Evolutionary conservation across 257 asterid genomes (phyloP), one percentile per base, ranked within the genome.

Genomic region (Parsonsia alboflavescens): DNA sequence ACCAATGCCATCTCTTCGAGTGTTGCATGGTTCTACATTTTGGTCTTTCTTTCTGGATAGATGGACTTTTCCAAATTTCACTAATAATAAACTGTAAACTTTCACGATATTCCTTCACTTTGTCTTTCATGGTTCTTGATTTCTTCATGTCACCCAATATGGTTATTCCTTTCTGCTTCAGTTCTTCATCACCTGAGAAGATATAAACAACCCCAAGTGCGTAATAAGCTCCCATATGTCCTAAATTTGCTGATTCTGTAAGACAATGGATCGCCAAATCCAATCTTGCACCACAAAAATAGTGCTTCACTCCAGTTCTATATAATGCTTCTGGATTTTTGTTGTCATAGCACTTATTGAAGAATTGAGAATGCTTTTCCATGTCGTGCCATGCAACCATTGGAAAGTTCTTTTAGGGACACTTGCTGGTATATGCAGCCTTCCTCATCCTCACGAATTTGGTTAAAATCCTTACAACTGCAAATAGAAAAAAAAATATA

Each of bases 181-280:
- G 15, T 13, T 5, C 21, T 72, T 54, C 75, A 0, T 46, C 75
- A 0, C n/a, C 53, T 0, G 41, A 52, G 19, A 45, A 36, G 24
- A 72, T 3, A 22, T 41, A 72, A 54, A 72, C 39, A 22, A 72
- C 58, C 17, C 36, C 48, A 42, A 52, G n/a, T 4, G 75, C 66
- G 12, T 72, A 72, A 53, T 19, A 26, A 9, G 66, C 44, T 33
- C 65, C 67, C 44, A 19, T 17, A 53, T 72, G 75, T 16, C 75
- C 75, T 41, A 2, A 1, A 73, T 73, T 42, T 73, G 57, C 24
- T n/a, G 76, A 57, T 24, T 73, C 68, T 28, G 36, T 12, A 6
- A 73, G 28, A 33, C 41, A 42, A 0, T 22, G 13, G 5, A 68
- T 36, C 33, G 68, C 68, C 6, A 5, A 16, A 15, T 63, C 46